Evolutionary conservation across 2,329 filamentous ascomycete genomes (phyloP).

Genomic region (Laburnicola sp.): DNA sequence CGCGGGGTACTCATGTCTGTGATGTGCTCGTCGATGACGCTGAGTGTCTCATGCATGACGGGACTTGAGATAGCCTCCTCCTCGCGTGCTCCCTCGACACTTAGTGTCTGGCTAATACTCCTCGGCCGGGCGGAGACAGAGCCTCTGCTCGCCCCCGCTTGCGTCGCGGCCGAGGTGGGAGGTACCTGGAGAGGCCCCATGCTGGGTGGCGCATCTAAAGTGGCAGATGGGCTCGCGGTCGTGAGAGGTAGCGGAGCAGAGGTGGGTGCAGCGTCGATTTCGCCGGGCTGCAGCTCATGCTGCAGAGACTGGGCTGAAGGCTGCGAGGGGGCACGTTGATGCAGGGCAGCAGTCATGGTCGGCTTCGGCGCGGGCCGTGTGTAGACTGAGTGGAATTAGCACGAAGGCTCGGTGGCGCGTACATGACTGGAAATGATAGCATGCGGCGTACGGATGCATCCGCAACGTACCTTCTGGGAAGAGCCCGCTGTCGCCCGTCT

Average conservation of each 20-base stretch:
- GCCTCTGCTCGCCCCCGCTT: slow-evolving; percentile 21
- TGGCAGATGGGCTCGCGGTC: slow-evolving; percentile 19
- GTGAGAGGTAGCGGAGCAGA: slow-evolving; percentile 21
- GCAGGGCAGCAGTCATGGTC: slow-evolving; percentile 31
- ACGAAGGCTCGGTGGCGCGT: not conserved
- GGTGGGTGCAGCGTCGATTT: slow-evolving; percentile 24
- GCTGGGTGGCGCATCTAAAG: slow-evolving; percentile 22
- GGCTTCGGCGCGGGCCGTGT: slow-evolving; percentile 61
- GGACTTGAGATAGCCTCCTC: slow-evolving; percentile 61
- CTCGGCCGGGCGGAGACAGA: slow-evolving; percentile 29
- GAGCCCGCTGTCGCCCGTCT: slow-evolving; percentile 73
- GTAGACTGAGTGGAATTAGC: slow-evolving; percentile 55
- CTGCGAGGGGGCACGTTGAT: slow-evolving; percentile 37
- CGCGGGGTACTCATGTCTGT: slow-evolving; percentile 74
- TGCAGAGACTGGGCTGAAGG: slow-evolving; percentile 19
- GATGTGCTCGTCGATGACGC: slow-evolving; percentile 96
- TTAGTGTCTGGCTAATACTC: slow-evolving; percentile 43
- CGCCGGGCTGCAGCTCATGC: slow-evolving; percentile 12
- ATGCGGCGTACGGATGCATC: not conserved
- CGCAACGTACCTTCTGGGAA: slow-evolving; percentile 72
- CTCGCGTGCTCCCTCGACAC: slow-evolving; percentile 45
- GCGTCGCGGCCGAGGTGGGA: slow-evolving; percentile 14
- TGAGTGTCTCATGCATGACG: slow-evolving; percentile 91
- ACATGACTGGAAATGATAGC: not conserved
- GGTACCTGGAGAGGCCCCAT: slow-evolving; percentile 38